Evolutionary conservation across 2,329 filamentous ascomycete genomes (phyloP), one percentile per base, ranked within the genome.

Genomic region (Claviceps pusilla): DNA sequence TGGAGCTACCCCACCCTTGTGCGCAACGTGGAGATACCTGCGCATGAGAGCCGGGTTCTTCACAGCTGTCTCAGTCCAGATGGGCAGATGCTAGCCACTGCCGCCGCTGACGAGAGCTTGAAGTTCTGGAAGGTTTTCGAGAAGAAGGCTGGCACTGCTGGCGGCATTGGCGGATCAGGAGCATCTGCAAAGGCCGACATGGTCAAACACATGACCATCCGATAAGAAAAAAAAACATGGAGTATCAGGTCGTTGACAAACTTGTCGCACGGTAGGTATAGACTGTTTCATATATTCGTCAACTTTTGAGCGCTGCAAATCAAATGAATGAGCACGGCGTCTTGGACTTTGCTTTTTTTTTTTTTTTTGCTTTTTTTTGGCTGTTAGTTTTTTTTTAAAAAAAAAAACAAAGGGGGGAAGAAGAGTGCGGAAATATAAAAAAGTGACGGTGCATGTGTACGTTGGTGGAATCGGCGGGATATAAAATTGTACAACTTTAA

Each of bases 71-170:
- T 98, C 62, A 96, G 89, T 74, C 93, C 93, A 3, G 93, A 98
- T 65, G 93, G 93, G 52, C 93, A 98, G 76, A 95, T 96, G 83
- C 81, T 98, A 54, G 93, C 93, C 51, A 98, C 93, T 52, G 91
- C 93, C 57, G 87, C 91, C 62, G 90, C 91, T 42, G 93, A 98
- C 65, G 93, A 98, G 77, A 91, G 86, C 66, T 78, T 98, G 70
- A 98, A 98, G 76, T 98, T 98, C 79, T 98, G 93, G 93, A 98
- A 98, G 83, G 79, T 98, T 63, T 98, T 98, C 66, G 93, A 98
- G 79, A 96, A 95, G 81, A 97, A 96, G 81, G 77, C 90, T 19
- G 89, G 89, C 54, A 75, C 79, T 56, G 74, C 79, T 57, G 79
- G 83, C 52, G 79, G 82, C 50, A 76, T 83, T 54, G 78, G 80